Base-by-base conservation (phyloP, 2,329 filamentous ascomycete species). In the Colletotrichum tropicale region DNA sequence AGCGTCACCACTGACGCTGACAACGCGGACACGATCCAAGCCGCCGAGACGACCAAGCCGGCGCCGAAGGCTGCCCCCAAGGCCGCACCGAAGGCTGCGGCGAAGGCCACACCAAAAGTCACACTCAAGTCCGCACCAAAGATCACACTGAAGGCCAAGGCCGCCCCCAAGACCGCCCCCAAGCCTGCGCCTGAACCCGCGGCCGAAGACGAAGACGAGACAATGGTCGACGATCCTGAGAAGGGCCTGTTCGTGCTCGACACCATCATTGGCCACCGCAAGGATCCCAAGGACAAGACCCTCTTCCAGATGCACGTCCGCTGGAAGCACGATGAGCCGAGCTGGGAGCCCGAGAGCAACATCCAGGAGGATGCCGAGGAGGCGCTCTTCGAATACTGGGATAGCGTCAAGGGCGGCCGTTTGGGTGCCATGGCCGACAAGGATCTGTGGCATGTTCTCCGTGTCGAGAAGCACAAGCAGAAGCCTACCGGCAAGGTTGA, bases 301-400 rank as follows among this genome's bases (percentile, higher is more conserved):
- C 75, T 78, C 9, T 79, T 85, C 56, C 81, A 84, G 64, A 66
- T 85, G 10, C 77, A 81, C 7, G 79, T 85, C 30, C 79, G 81
- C 28, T 85, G 83, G 77, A 70, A 75, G 82, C 77, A 36, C 3
- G 80, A 78, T 15, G 81, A 82, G 65, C 68, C 67, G 7, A 83
- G 81, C 5, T 85, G 82, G 82, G 83, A 84, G 30, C 64, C 77
- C 6, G 84, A 85, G 60, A 79, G 80, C 16, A 82, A 82, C 70
- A 82, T 85, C 58, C 84, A 85, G 52, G 70, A 80, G 65, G 81
- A 81, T 58, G 83, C 82, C 2, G 81, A 79, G 30, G 82, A 84
- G 26, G 76, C 75, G 2, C 71, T 85, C 2, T 84, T 77, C 10
- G 58, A 32, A 7, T 78, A 78, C 61, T 78, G 77, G 77, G 58